A percentile compares a stretch with the other conserved stretches of the same genome.
phyloP scores from a whole-genome alignment of 768 basidiomycete species.

The Tylopilus balloui region DNA sequence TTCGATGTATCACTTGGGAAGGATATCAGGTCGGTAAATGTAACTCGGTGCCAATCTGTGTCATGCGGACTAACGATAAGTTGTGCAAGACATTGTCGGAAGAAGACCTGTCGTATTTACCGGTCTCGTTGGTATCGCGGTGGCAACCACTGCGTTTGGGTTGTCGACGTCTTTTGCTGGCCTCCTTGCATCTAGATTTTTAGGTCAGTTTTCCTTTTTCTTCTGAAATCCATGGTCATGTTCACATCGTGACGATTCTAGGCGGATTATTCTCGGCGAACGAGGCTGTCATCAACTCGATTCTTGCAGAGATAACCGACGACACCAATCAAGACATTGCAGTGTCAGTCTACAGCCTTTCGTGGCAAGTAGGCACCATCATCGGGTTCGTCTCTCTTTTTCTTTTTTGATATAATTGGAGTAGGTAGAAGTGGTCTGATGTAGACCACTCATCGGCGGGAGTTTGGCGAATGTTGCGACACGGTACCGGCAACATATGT shows the following conservation, averaged over 20 bases:
- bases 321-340: constrained; percentile 55
- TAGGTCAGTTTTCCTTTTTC: constrained; percentile 36
- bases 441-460: constrained; percentile 19
- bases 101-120: constrained; percentile 56
- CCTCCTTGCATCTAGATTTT: constrained; percentile 46
- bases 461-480: constrained; percentile 16
- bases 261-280: constrained; percentile 60
- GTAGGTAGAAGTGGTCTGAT: neutral
- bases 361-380: constrained; percentile 53
- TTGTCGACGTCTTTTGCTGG: constrained; percentile 48
- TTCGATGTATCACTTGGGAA: constrained; percentile 60
- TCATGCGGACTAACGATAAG: neutral
- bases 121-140: constrained; percentile 48
- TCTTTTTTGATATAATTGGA: too few species aligned
- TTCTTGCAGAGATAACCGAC: constrained; percentile 61
- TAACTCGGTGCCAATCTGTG: neutral
- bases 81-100: constrained; percentile 47
- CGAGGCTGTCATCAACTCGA: constrained; percentile 55
- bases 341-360: constrained; percentile 53
- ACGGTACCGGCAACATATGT: constrained; percentile 5
- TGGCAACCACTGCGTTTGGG: constrained; percentile 51
- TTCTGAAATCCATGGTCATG: neutral
- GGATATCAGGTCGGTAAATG: constrained; percentile 42
- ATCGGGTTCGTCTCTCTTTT: constrained; percentile 40
- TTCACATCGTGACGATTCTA: constrained; percentile 14